phyloP scores from a whole-genome alignment of 2,329 filamentous ascomycete genomes.

The Fusarium sp. region DNA sequence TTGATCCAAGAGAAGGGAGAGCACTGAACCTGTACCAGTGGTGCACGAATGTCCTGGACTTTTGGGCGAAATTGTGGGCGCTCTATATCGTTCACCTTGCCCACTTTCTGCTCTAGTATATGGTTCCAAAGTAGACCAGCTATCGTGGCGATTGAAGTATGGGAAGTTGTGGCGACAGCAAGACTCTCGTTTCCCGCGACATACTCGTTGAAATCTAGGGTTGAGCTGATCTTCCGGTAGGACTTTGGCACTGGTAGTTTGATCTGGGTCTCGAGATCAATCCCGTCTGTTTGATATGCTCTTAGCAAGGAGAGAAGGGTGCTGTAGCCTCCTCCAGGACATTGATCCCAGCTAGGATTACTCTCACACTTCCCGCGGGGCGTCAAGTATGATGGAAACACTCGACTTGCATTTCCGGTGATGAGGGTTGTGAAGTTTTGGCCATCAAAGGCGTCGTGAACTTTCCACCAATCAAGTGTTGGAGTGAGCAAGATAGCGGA shows the following conservation, averaged over 20 bases:
- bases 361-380: not conserved
- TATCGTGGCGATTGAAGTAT: not conserved
- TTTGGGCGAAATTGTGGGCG: not conserved
- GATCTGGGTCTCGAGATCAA: not conserved
- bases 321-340: not conserved
- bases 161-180: not conserved
- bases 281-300: accelerated
- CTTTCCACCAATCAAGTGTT: not conserved
- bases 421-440: not conserved
- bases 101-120: accelerated
- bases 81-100: not conserved
- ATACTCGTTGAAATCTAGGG: not conserved
- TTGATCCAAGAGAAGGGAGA: not conserved
- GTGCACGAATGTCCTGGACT: not conserved
- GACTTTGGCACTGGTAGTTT: not conserved
- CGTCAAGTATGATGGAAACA: not conserved
- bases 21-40: not conserved
- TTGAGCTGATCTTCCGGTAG: not conserved
- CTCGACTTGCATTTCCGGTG: not conserved
- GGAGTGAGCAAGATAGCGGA: not conserved
- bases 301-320: not conserved
- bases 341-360: not conserved
- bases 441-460: not conserved
- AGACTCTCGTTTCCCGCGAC: not conserved
- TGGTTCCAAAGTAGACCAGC: not conserved